Evolutionary conservation across 2,329 filamentous ascomycete species (phyloP).

Genomic region (Aspergillus ustus): DNA sequence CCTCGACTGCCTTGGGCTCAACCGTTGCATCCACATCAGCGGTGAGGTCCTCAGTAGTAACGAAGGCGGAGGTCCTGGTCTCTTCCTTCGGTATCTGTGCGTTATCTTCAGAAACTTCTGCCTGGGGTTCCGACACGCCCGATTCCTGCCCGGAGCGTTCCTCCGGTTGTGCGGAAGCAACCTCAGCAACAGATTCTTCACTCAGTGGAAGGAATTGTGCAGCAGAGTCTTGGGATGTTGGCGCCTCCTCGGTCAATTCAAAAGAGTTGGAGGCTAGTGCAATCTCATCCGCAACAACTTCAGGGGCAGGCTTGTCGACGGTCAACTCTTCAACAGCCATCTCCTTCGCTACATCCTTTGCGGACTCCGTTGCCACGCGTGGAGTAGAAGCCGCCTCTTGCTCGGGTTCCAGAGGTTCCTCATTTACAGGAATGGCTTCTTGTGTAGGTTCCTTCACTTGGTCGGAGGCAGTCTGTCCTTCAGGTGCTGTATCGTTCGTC

Average conservation of each 20-base stretch:
- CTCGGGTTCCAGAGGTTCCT: slow-evolving; percentile 1
- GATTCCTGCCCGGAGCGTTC: slow-evolving; percentile 19
- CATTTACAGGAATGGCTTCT: slow-evolving; percentile 1
- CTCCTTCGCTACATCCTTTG: background rate
- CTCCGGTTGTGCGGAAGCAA: slow-evolving; percentile 9
- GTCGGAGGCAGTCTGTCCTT: background rate
- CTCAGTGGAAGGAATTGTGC: slow-evolving; percentile 8
- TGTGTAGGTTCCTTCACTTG: slow-evolving; percentile 10
- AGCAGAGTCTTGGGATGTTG: slow-evolving; percentile 5
- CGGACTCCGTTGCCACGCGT: background rate
- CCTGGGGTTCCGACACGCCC: background rate
- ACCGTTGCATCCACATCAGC: background rate
- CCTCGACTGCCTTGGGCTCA: slow-evolving; percentile 15
- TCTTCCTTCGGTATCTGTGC: background rate
- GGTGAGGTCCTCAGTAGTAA: slow-evolving; percentile 4
- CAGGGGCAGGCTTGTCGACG: background rate
- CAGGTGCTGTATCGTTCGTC: background rate
- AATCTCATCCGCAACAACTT: background rate
- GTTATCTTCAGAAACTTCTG: slow-evolving; percentile 2
- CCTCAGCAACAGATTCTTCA: slow-evolving; percentile 15
- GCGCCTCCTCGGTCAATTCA: background rate
- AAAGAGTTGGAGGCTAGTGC: background rate
- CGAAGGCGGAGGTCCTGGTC: slow-evolving; percentile 1
- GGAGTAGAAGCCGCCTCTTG: too few species aligned
- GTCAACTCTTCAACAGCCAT: slow-evolving; percentile 1